phyloP scores from a whole-genome alignment of 106 monocot species.

The Apostasia shenzhenica region DNA sequence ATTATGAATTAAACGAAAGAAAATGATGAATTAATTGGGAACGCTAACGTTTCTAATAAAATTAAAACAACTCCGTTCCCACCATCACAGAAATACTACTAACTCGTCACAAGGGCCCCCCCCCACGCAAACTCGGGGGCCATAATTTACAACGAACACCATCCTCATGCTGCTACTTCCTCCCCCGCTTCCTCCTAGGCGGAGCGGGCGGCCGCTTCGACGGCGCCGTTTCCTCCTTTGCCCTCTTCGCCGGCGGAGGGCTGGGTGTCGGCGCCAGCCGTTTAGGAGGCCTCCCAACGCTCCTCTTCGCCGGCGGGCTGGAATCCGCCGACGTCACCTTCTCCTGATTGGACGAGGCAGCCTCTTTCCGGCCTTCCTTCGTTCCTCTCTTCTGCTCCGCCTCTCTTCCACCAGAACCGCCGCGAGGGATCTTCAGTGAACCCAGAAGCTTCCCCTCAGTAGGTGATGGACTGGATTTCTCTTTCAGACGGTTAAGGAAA shows the following conservation, averaged over 20 bases:
- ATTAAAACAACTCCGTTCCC: too few species aligned
- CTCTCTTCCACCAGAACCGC: not conserved
- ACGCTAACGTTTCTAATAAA: too few species aligned
- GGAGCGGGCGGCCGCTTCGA: not conserved
- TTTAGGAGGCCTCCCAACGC: slow-evolving; percentile 4
- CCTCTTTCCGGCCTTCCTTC: slow-evolving; percentile 9
- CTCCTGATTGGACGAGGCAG: not conserved
- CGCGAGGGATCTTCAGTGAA: not conserved
- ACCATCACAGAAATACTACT: too few species aligned
- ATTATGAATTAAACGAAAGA: too few species aligned
- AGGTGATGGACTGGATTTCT: not conserved
- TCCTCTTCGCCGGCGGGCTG: not conserved
- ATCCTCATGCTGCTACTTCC: not conserved
- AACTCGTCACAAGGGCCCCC: not conserved
- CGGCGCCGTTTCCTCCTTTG: not conserved
- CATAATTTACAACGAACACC: slow-evolving; percentile 3
- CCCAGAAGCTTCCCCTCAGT: not conserved
- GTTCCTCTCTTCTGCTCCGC: not conserved
- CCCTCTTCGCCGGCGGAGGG: slow-evolving; percentile 1
- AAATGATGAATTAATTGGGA: too few species aligned
- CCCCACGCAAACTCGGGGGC: not conserved
- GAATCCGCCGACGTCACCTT: not conserved
- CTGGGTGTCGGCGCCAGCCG: not conserved
- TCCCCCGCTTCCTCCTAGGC: slow-evolving; percentile 8
- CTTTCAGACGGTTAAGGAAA: slow-evolving; percentile 1